Evolutionary conservation across 2,329 filamentous ascomycete genomes (phyloP).

Genomic region (Botrytis galanthina): DNA sequence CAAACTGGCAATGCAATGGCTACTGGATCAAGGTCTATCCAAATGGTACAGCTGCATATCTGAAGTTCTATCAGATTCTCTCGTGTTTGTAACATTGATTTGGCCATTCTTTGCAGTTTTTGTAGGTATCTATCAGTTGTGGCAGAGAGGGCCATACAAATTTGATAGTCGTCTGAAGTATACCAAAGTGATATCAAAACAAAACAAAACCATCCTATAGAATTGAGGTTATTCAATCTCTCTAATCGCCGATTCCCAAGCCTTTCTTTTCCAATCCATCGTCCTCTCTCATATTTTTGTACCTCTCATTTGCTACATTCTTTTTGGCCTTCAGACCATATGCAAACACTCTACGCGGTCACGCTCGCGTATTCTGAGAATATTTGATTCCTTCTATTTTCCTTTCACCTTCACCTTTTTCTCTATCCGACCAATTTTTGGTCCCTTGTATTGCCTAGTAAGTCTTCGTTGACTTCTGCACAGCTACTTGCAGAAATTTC

Average conservation of each 20-base stretch:
- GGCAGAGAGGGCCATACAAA: not conserved
- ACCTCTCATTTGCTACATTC: not conserved
- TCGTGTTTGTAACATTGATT: not conserved
- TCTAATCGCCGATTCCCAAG: not conserved
- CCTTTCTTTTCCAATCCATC: not conserved
- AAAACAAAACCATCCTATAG: not conserved
- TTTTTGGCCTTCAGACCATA: not conserved
- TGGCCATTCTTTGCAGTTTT: not conserved
- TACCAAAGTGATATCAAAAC: not conserved
- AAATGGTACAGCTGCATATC: not conserved
- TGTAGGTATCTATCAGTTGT: not conserved
- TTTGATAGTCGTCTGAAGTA: not conserved
- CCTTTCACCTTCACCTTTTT: not conserved
- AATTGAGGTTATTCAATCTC: not conserved
- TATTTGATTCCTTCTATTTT: not conserved
- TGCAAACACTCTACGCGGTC: conserved; percentile 5
- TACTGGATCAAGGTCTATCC: not conserved
- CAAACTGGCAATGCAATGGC: not conserved
- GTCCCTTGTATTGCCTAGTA: too few relatives aligned
- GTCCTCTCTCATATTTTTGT: not conserved
- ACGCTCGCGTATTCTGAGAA: not conserved
- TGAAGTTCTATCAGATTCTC: not conserved
- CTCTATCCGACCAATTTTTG: not conserved
- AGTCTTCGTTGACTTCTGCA: not conserved
- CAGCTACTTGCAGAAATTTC: not conserved